phyloP scores from a whole-genome alignment of 306 rosid genomes.

The Bauhinia variegata region DNA sequence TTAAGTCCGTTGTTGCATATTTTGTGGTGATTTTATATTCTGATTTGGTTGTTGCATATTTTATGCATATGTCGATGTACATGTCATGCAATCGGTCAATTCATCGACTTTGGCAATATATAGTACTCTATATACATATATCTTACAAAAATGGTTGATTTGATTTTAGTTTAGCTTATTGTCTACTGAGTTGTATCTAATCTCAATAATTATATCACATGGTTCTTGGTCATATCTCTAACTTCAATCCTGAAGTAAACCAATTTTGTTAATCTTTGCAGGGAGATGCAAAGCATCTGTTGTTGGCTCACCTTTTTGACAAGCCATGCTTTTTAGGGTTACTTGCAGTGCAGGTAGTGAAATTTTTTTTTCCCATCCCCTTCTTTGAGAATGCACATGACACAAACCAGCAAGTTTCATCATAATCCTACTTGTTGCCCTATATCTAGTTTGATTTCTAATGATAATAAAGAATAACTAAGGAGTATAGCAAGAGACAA shows the following conservation, averaged over 20 bases:
- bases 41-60: constrained; percentile 6
- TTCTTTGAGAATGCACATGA: background rate
- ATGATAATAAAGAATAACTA: too few relatives aligned
- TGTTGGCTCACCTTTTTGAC: constrained; percentile 77
- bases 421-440: too few relatives aligned
- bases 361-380: too few relatives aligned
- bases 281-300: constrained; percentile 59
- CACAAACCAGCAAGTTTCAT: too few relatives aligned
- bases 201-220: background rate
- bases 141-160: background rate
- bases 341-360: constrained; percentile 65
- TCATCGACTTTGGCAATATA: too few relatives aligned
- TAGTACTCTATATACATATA: too few relatives aligned
- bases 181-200: too few relatives aligned
- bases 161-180: too few relatives aligned
- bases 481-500: background rate
- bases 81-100: too few relatives aligned
- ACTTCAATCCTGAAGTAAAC: background rate
- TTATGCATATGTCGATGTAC: constrained; percentile 28
- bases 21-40: background rate
- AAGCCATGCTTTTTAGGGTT: constrained; percentile 74
- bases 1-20: constrained; percentile 23
- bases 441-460: too few relatives aligned
- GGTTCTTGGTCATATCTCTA: background rate
- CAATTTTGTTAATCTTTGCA: constrained; percentile 33